Evolutionary conservation across 495 filamentous ascomycete species (phyloP), one percentile per base, ranked within the genome.

Genomic region (Penicillium manginii): DNA sequence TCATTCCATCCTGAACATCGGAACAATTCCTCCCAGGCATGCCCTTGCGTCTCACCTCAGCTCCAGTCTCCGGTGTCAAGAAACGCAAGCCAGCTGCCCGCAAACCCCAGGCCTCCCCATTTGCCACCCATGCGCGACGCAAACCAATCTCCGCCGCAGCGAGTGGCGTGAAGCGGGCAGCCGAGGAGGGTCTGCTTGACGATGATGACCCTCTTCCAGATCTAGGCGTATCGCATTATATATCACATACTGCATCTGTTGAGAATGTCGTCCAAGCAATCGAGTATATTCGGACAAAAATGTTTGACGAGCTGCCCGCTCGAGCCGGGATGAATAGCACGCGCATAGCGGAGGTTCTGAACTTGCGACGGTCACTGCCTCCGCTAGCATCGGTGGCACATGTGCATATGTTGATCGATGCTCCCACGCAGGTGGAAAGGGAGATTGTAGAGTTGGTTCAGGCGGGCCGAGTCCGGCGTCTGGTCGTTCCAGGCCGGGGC

Each of bases 311-410:
- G 8, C 73, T 94, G 3, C 90, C 91, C 6, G 75, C 83, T 19
- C 77, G 78, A 7, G 76, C 85, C 1, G 91, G 90, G 11, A 91
- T 94, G 86, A 88, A 87, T 64, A 89, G 86, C 37, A 85, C 80
- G 1, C 83, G 86, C 14, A 88, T 90, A 23, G 82, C 88, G 11
- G 83, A 91, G 62, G 79, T 90, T 2, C 78, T 93, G 47, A 88
- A 88, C 59, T 84, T 85, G 63, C 83, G 90, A 19, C 75, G 73
- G 22, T 79, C 75, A 12, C 68, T 96, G 31, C 91, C 91, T 31
- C 86, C 86, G 0, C 78, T 91, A 19, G 87, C 87, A 17, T 90
- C 86, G 0, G 76, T 89, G 6, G 81, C 87, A 22, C 90, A 96
- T 74, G 67, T 94, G 4, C 87, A 90, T 68, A 84, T 86, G 1